These are phyloP conservation scores for Sordaria brevicollis DNA, from an alignment of 495 filamentous ascomycete genomes.

Conservation along the genomic window DNA sequence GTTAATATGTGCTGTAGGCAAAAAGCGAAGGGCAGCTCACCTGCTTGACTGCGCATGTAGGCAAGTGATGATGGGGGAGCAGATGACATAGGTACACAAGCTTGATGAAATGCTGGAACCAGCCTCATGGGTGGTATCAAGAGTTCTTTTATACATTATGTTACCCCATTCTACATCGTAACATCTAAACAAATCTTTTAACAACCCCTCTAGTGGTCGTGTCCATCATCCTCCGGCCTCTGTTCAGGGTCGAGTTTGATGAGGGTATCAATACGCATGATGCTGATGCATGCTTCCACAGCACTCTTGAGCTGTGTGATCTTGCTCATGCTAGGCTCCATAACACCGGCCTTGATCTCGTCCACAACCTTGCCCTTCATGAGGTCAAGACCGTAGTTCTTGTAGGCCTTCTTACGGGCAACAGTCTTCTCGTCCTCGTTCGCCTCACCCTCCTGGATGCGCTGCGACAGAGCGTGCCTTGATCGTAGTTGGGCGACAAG, in stretches of 20 bases:
- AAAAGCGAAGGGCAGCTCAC: not conserved
- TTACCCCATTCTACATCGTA: not conserved
- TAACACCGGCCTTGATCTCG: conserved; percentile 83
- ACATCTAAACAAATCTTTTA: not conserved
- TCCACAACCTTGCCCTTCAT: conserved; percentile 85
- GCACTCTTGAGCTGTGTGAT: conserved; percentile 96
- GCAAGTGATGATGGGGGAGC: not conserved
- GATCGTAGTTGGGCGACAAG: conserved; percentile 92
- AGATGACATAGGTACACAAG: not conserved
- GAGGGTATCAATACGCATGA: conserved; percentile 99
- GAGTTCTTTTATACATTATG: not conserved
- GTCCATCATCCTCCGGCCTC: conserved; percentile 65
- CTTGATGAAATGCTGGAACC: not conserved
- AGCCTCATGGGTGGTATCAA: not conserved
- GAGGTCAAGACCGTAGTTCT: conserved; percentile 94
- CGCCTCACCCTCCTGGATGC: conserved; percentile 68
- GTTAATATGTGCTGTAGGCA: not conserved
- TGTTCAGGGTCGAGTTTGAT: conserved; percentile 95
- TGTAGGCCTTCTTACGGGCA: conserved; percentile 91
- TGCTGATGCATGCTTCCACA: conserved; percentile 96
- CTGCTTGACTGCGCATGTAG: not conserved
- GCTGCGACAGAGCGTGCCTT: conserved; percentile 88
- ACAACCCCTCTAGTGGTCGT: conserved; percentile 46
- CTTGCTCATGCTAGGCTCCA: conserved; percentile 98
- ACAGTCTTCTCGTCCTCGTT: conserved; percentile 79